Evolutionary conservation across 306 rosid genomes (phyloP).

Genomic region (Vigna trinervia): DNA sequence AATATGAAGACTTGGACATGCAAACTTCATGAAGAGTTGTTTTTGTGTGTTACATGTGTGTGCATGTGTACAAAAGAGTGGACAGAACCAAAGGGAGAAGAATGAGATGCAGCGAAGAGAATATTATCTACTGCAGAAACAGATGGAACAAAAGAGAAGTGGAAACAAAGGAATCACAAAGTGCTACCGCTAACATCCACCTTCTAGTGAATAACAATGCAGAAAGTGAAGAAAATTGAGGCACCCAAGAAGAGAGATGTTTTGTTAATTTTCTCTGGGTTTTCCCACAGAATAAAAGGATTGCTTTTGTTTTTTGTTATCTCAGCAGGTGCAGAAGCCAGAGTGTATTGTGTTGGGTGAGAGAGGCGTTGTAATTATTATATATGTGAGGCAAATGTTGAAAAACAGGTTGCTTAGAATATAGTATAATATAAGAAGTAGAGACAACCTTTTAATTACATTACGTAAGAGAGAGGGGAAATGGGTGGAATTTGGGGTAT

Average conservation of each 20-base stretch:
- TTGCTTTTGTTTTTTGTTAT: constrained; percentile 47
- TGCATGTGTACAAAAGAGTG: constrained; percentile 40
- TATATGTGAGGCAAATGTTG: constrained; percentile 39
- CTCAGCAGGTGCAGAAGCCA: constrained; percentile 46
- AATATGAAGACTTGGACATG: constrained; percentile 19
- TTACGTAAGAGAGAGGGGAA: constrained; percentile 51
- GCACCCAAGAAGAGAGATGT: constrained; percentile 67
- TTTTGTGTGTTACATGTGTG: constrained; percentile 28
- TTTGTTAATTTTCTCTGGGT: constrained; percentile 41
- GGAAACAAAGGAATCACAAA: constrained; percentile 54
- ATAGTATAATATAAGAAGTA: constrained; percentile 25
- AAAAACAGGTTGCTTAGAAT: constrained; percentile 52
- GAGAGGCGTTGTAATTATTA: constrained; percentile 44
- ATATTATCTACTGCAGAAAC: constrained; percentile 50
- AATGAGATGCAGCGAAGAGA: constrained; percentile 47
- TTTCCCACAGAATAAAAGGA: constrained; percentile 50
- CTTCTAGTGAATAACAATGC: constrained; percentile 43
- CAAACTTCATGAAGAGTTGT: background rate
- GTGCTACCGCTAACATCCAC: constrained; percentile 48
- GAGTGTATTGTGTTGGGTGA: constrained; percentile 36
- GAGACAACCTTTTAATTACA: constrained; percentile 48
- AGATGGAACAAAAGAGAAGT: constrained; percentile 44
- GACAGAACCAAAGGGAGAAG: constrained; percentile 43
- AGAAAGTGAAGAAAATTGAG: constrained; percentile 54
- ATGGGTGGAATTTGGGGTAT: constrained; percentile 28